Conservation (phyloP, 768 basidiomycete genomes). For the Mycena kentingensis region DNA sequence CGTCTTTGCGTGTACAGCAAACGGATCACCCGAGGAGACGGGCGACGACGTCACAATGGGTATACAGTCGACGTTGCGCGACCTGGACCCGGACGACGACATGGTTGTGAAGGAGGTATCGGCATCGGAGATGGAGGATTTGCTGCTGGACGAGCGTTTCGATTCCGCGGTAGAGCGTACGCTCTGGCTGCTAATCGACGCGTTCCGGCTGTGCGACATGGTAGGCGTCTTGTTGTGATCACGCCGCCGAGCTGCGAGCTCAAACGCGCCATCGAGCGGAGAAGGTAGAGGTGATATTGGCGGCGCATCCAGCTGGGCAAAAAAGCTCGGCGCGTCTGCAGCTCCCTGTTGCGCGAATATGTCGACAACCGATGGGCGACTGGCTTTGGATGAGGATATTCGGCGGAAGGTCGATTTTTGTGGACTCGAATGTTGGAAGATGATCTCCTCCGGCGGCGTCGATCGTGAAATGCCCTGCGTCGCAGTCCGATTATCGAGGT, state of each 20-base stretch:
- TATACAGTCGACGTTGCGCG: conserved; percentile 46
- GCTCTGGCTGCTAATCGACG: conserved; percentile 67
- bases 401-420: conserved; percentile 31
- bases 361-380: conserved; percentile 47
- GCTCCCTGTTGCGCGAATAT: conserved; percentile 47
- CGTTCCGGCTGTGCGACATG: conserved; percentile 54
- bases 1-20: conserved; percentile 69
- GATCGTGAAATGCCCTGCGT: conserved; percentile 33
- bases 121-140: conserved; percentile 30
- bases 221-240: conserved; percentile 35
- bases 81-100: conserved; percentile 32
- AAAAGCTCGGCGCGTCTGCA: conserved; percentile 44
- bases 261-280: conserved; percentile 26
- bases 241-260: conserved; percentile 42
- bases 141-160: conserved; percentile 30
- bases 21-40: conserved; percentile 63
- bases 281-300: conserved; percentile 28
- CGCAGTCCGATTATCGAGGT: conserved; percentile 58
- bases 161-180: conserved; percentile 49
- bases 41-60: conserved; percentile 11
- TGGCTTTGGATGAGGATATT: conserved; percentile 35
- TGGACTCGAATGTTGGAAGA: conserved; percentile 31
- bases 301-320: conserved; percentile 47
- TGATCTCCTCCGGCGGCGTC: conserved; percentile 25
- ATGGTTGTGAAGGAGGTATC: conserved; percentile 28